Evolutionary conservation across 2,329 filamentous ascomycete species (phyloP), one percentile per base, ranked within the genome.

Genomic region (Venturia nashicola): DNA sequence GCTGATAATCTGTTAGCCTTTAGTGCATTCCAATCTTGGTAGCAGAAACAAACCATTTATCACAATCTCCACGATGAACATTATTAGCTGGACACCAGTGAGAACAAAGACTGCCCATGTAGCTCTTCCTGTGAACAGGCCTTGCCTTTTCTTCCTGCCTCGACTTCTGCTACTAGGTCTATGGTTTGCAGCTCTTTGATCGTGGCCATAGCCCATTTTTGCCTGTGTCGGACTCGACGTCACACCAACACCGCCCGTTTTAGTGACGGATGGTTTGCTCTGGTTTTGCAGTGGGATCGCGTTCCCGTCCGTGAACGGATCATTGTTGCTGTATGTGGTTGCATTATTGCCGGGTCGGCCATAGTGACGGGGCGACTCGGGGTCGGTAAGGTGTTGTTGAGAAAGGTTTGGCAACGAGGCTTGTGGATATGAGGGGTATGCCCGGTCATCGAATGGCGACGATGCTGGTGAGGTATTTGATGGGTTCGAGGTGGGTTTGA

Each of bases 11-110:
- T 63, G 66, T 70, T 39, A 68, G 67, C 59, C 59, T 44, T 27
- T 34, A 36, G 18, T 34, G 39, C 3, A 20, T 34, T 43, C 40
- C 12, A 23, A 60, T 5, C 46, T 61, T 27, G 12, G 23, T 7
- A 9, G 42, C 2, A 64, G 27, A 23, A 66, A 74, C 84, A 70
- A 81, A 91, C 90, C 87, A 75, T 92, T 95, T 72, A 87, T 90
- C 59, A 89, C 86, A 66, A 99, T 79, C 77, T 97, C 91, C 62
- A 82, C 91, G 67, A 97, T 89, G 72, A 99, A 99, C 36, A 97
- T 91, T 18, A 80, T 84, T 23, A 94, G 77, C 74, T 97, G 92
- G 14, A 88, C 82, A 39, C 86, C 63, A 2, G 91, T 90, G 67
- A 97, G 83, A 54, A 86, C 76, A 73, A 93, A 97, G 42, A 91